These are phyloP conservation scores for Flaveria trinervia DNA, from an alignment of 129 eudicot genomes.

Conservation along the genomic window DNA sequence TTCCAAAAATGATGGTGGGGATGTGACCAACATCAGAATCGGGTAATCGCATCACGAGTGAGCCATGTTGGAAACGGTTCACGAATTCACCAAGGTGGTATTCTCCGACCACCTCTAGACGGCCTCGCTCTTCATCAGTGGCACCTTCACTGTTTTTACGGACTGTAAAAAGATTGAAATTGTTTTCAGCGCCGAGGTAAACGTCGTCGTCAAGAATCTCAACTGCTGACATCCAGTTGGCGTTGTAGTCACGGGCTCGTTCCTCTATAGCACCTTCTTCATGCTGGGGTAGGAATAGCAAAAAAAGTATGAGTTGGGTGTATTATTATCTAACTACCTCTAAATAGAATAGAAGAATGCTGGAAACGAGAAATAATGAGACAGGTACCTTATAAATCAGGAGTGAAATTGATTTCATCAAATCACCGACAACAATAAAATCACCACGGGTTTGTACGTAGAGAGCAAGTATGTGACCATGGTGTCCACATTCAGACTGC, in stretches of 20 bases:
- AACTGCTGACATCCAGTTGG: constrained; percentile 98
- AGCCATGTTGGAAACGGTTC: constrained; percentile 86
- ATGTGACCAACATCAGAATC: constrained; percentile 93
- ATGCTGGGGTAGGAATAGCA: constrained; percentile 45
- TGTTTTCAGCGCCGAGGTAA: constrained; percentile 92
- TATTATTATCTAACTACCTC: neutral
- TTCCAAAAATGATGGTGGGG: constrained; percentile 84
- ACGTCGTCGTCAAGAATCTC: constrained; percentile 90
- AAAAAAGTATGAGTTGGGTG: neutral
- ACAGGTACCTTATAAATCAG: constrained; percentile 74
- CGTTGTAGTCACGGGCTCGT: constrained; percentile 97
- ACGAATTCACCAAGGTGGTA: constrained; percentile 96
- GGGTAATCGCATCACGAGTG: constrained; percentile 91
- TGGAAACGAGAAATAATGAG: neutral
- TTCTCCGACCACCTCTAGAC: constrained; percentile 91
- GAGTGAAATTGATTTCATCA: constrained; percentile 92
- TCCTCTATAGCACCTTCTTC: constrained; percentile 99
- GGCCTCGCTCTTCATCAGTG: constrained; percentile 95
- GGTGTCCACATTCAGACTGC: constrained; percentile 98
- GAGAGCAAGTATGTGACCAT: constrained; percentile 94
- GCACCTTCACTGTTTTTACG: constrained; percentile 96
- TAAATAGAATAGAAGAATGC: too few species aligned
- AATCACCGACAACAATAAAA: constrained; percentile 92
- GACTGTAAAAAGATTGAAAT: constrained; percentile 87
- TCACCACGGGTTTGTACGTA: constrained; percentile 99